Conservation (phyloP, 2,329 filamentous ascomycete genomes). For the Aspergillus sp. region DNA sequence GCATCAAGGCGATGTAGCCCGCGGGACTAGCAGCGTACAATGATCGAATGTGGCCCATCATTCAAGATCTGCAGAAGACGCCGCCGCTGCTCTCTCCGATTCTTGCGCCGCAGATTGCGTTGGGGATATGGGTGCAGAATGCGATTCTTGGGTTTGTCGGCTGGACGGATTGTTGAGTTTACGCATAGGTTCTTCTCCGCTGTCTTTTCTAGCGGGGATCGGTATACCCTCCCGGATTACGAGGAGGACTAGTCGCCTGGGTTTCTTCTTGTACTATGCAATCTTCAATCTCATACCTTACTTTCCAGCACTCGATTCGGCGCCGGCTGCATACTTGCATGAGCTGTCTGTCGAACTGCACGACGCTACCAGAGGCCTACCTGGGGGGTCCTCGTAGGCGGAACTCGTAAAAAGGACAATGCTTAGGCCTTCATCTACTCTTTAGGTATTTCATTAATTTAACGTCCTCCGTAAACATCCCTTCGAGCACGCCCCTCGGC, state of each 20-base stretch:
- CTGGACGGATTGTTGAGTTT: conserved; percentile 1
- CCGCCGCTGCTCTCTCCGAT: not conserved
- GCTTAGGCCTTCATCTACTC: too few relatives aligned
- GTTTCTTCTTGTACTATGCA: too few relatives aligned
- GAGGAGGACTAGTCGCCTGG: not conserved
- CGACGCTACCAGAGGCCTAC: too few relatives aligned
- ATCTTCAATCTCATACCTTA: too few relatives aligned
- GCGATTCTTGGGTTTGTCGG: not conserved
- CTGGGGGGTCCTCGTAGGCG: too few relatives aligned
- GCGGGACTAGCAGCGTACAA: not conserved
- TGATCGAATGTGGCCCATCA: not conserved
- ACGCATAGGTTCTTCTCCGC: not conserved
- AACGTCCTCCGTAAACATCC: too few relatives aligned
- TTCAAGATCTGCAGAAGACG: not conserved
- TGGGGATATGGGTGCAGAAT: not conserved
- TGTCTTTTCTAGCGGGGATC: not conserved
- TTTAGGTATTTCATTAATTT: too few relatives aligned
- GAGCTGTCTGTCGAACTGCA: too few relatives aligned
- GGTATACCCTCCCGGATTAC: conserved; percentile 1
- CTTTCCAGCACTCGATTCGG: too few relatives aligned
- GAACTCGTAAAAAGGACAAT: too few relatives aligned
- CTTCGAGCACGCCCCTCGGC: not conserved
- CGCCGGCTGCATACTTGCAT: too few relatives aligned
- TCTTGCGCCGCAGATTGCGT: not conserved
- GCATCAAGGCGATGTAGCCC: not conserved